These are phyloP conservation scores for Candida glaebosa DNA, from an alignment of 805 yeast species.

Conservation along the genomic window DNA sequence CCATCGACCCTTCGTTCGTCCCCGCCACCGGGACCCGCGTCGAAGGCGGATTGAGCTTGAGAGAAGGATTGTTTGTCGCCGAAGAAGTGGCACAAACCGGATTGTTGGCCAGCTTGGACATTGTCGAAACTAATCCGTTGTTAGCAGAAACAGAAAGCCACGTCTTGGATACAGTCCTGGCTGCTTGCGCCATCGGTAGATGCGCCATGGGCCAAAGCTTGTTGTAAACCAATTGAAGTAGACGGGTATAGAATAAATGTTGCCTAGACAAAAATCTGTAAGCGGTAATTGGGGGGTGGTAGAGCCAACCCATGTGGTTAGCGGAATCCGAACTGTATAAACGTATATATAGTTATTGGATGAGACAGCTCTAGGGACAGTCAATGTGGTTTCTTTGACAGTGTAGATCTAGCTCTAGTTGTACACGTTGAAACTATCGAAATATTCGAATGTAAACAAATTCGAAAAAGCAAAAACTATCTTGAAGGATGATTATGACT, in stretches of 20 bases:
- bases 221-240: slow-evolving; percentile 32
- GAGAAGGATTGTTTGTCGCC: slow-evolving; percentile 90
- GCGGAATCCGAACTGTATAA: too few relatives aligned
- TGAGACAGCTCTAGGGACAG: too few relatives aligned
- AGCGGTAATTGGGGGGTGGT: too few relatives aligned
- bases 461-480: slow-evolving; percentile 64
- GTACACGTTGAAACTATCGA: slow-evolving; percentile 73
- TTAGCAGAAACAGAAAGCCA: slow-evolving; percentile 76
- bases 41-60: slow-evolving; percentile 88
- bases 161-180: slow-evolving; percentile 77
- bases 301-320: too few relatives aligned
- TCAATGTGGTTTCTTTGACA: too few relatives aligned
- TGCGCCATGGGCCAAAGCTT: slow-evolving; percentile 94
- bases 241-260: too few relatives aligned
- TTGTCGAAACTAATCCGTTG: slow-evolving; percentile 91
- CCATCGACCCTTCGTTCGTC: slow-evolving; percentile 89
- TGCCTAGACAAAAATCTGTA: too few relatives aligned
- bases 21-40: slow-evolving; percentile 99
- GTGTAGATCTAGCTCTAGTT: too few relatives aligned
- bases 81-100: slow-evolving; percentile 92
- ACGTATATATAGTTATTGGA: too few relatives aligned
- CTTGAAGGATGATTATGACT: slow-evolving; percentile 66
- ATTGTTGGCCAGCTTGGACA: slow-evolving; percentile 80
- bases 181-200: slow-evolving; percentile 87
- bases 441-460: slow-evolving; percentile 56